Evolutionary conservation across 1,284 basidiomycete genomes (phyloP).

Genomic region (Pyrrhoderma noxium): DNA sequence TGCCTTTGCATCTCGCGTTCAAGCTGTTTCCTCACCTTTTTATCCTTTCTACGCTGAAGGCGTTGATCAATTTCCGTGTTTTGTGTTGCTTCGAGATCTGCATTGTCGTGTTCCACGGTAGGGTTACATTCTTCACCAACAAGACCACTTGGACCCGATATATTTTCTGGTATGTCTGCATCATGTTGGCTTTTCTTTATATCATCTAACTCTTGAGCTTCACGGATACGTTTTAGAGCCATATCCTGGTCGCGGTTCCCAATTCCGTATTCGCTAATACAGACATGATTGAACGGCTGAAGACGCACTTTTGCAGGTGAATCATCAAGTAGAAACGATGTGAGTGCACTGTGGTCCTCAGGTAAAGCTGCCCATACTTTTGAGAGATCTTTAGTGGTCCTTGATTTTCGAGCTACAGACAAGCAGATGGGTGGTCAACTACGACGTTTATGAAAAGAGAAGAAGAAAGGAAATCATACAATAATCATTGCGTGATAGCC

Average conservation of each 20-base stretch:
- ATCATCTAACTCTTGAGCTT: too few relatives aligned
- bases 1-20: too few relatives aligned
- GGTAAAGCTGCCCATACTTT: conserved; percentile 60
- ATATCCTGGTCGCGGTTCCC: conserved; percentile 41
- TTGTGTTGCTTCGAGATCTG: too few relatives aligned
- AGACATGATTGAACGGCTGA: conserved; percentile 78
- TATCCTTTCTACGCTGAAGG: too few relatives aligned
- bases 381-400: conserved; percentile 70
- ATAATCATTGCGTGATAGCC: conserved; percentile 50
- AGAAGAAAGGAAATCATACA: conserved; percentile 36
- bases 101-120: too few relatives aligned
- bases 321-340: conserved; percentile 79
- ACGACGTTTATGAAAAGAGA: not conserved
- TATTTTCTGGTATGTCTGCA: too few relatives aligned
- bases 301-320: conserved; percentile 68
- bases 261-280: conserved; percentile 59
- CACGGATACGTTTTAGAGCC: conserved; percentile 24
- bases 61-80: too few relatives aligned
- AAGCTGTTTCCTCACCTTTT: not conserved
- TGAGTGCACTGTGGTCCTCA: conserved; percentile 47
- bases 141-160: too few relatives aligned
- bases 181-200: too few relatives aligned
- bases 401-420: conserved; percentile 42
- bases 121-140: too few relatives aligned
- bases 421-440: not conserved